Conservation (phyloP, 73 alveolate genomes). For the Paramecium bursaria region DNA sequence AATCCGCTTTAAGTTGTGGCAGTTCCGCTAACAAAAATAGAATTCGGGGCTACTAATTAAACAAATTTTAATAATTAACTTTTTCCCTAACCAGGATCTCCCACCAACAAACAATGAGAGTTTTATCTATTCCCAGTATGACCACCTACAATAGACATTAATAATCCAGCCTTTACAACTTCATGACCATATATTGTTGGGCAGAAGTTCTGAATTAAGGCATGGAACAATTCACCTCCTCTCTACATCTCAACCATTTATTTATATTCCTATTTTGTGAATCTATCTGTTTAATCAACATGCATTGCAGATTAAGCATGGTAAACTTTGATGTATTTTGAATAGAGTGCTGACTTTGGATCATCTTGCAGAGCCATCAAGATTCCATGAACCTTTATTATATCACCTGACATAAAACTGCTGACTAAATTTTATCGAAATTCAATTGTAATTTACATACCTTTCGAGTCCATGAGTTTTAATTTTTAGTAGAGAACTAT, state of each 20-base stretch:
- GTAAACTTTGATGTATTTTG: slow-evolving; percentile 77
- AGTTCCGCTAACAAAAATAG: slow-evolving; percentile 89
- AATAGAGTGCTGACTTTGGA: slow-evolving; percentile 74
- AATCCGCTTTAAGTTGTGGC: slow-evolving; percentile 90
- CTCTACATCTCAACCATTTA: slow-evolving; percentile 30
- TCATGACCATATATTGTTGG: slow-evolving; percentile 91
- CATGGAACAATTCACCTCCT: slow-evolving; percentile 55
- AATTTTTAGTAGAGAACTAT: slow-evolving; percentile 57
- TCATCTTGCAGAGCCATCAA: slow-evolving; percentile 78
- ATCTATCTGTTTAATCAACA: not conserved
- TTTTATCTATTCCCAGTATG: slow-evolving; percentile 62
- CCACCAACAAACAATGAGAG: slow-evolving; percentile 69
- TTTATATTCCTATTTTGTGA: slow-evolving; percentile 61
- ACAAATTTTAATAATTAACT: slow-evolving; percentile 85
- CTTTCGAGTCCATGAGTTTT: slow-evolving; percentile 50
- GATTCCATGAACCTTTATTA: slow-evolving; percentile 82
- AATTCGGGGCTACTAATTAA: slow-evolving; percentile 80
- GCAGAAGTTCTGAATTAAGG: slow-evolving; percentile 72
- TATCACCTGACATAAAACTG: slow-evolving; percentile 84
- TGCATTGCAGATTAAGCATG: slow-evolving; percentile 53
- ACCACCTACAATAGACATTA: slow-evolving; percentile 88
- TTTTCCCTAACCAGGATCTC: slow-evolving; percentile 86
- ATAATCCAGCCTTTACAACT: slow-evolving; percentile 85
- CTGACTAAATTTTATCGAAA: slow-evolving; percentile 80
- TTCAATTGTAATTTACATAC: slow-evolving; percentile 79